Base-by-base conservation (phyloP, 1,284 basidiomycete genomes). In the Ustilago trichophora region DNA sequence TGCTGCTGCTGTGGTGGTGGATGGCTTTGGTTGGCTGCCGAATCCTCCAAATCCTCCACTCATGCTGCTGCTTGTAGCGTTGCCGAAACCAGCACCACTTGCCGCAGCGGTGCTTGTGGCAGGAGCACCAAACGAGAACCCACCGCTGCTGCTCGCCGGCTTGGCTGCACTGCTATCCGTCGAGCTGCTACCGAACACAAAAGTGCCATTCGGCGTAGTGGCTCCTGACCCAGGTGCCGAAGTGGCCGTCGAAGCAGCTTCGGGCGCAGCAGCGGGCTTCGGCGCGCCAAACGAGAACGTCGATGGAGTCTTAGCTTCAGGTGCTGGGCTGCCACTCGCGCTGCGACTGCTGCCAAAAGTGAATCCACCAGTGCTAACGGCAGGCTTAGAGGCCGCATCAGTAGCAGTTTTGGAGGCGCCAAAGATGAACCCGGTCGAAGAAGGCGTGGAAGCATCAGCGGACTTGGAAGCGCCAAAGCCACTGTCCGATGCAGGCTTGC, bases 401-500 rank as follows among this genome's bases (percentile, higher is more conserved):
- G 25, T 13, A 16, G 48, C 49, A 5, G 46, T 18, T 19, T 50
- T 57, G 5, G 58, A 42, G 22, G 46, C 45, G 4, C 62, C 62
- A 33, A 71, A 71, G 10, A 33, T 50, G 36, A 71, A 71, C 2
- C 46, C 47, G 9, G 32, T 11, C 31, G 49, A 47, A 2, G 41
- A 19, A 11, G 60, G 6, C 25, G 40, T 27, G n/a, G n/a, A n/a
- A n/a, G 40, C 10, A 2, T 27, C 40, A 12, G 46, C 41, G 18
- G 48, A 47, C 21, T 40, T 62, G 21, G 50, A 40, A 7, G 50
- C 35, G 15, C 50, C 50, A 38, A 45, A 53, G 1, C 19, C 32
- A 34, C 41, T 60, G 42, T 56, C 41, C 9, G 56, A 52, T 1
- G 64, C 29, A 11, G 68, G 24, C 40, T 65, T 63, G 21, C 58